Base-by-base conservation (phyloP, 2,329 filamentous ascomycete species). In the Ophiostoma ulmi region DNA sequence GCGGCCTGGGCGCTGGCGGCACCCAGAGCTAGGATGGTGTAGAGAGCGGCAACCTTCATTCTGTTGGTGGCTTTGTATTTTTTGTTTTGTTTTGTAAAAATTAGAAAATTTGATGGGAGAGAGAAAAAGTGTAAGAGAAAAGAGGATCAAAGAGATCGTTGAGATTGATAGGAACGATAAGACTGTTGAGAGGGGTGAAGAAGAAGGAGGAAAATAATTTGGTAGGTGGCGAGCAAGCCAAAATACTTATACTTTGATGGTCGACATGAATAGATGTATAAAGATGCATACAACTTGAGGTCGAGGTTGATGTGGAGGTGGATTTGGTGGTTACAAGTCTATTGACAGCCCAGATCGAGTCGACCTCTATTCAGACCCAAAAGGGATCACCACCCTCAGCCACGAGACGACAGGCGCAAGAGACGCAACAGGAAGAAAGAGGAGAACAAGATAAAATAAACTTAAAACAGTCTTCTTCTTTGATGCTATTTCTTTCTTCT, bases 21-120 rank as follows among this genome's bases (percentile, higher is more conserved):
- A 36, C 68, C 72, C 22, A 70, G n/a, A 68, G 73, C 73, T 20
- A 75, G 72, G 68, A 74, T 31, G 35, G 74, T 31, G 36, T 75
- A 48, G 69, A 76, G 10, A 38, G 71, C 64, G n/a, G 69, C 36
- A 63, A 72, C 71, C 71, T 75, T 75, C 74, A 76, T 70, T 38
- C 20, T 65, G 63, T 35, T 4, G 66, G 36, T 64, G 35, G 4
- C 36, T 70, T 61, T 70, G 63, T 31, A 10, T 38, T 65, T 69
- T 64, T 55, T 26, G 39, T 61, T 63, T 11, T 38, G 14, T 44
- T n/a, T 55, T 52, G 1, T 17, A 67, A 7, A 26, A 35, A 20
- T 11, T 1, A 31, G 39, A 66, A 67, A 44, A 58, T 14, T 2
- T 13, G 39, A 48, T 7, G 20, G 20, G 44, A 5, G 44, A 48